A percentile compares a stretch with the other conserved stretches of the same genome.
phyloP scores from a whole-genome alignment of 169 alveolate genomes.

The Plasmodium knowlesi region DNA sequence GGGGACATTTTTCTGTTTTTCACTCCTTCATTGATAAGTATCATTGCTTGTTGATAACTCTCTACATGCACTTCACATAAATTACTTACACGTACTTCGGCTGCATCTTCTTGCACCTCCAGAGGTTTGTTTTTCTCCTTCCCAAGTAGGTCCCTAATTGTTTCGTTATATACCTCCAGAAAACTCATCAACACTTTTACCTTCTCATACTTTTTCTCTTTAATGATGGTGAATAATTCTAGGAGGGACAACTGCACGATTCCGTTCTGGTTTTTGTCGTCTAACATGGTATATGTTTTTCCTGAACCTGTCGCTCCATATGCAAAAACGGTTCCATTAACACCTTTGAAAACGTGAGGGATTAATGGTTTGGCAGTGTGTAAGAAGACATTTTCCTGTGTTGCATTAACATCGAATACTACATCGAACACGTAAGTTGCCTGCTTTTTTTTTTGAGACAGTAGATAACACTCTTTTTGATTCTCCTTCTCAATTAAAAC shows the following conservation, averaged over 20 bases:
- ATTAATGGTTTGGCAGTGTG: conserved; percentile 90
- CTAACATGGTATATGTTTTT: conserved; percentile 98
- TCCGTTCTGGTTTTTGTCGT: conserved; percentile 93
- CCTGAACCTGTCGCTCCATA: conserved; percentile 99
- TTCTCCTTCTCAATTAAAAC: conserved; percentile 57
- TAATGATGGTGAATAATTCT: conserved; percentile 87
- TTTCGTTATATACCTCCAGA: conserved; percentile 96
- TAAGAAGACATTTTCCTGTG: conserved; percentile 89
- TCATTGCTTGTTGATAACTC: conserved; percentile 88
- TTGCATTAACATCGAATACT: conserved; percentile 91
- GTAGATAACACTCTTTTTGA: conserved; percentile 80
- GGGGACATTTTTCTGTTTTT: conserved; percentile 94
- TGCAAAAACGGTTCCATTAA: conserved; percentile 95
- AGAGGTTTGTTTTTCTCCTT: conserved; percentile 81
- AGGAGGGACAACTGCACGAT: conserved; percentile 91
- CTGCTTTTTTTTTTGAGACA: conserved; percentile 85
- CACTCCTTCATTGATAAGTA: conserved; percentile 92
- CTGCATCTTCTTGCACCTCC: conserved; percentile 87
- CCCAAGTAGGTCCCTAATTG: conserved; percentile 93
- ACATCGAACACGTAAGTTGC: conserved; percentile 93
- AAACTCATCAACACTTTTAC: conserved; percentile 87
- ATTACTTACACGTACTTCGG: conserved; percentile 82
- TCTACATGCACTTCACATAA: conserved; percentile 81
- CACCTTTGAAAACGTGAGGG: conserved; percentile 93
- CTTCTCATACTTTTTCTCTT: conserved; percentile 76